phyloP scores from a whole-genome alignment of 225 moss, liverwort and hornwort genomes.

The Bryum argenteum region DNA sequence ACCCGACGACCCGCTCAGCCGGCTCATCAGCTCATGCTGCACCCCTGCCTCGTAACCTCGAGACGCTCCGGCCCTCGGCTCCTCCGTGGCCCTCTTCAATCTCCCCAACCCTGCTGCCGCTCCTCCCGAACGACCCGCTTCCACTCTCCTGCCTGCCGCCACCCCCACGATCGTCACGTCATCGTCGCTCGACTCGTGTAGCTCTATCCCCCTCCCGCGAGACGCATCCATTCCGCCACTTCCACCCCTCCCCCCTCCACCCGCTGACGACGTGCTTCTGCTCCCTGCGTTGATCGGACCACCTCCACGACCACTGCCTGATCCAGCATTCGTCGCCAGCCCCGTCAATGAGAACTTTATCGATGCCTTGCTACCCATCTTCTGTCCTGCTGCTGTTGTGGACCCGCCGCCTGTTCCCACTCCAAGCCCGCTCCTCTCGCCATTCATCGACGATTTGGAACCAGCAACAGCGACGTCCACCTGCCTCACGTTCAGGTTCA shows the following conservation, averaged over 20 bases:
- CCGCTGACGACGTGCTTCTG: not conserved
- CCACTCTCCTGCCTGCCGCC: constrained; percentile 21
- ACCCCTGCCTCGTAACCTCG: constrained; percentile 19
- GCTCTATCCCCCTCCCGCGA: constrained; percentile 32
- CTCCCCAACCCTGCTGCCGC: constrained; percentile 14
- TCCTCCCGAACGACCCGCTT: not conserved
- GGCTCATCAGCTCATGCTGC: constrained; percentile 28
- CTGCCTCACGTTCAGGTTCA: constrained; percentile 40
- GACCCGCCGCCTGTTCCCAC: constrained; percentile 10
- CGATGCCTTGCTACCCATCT: constrained; percentile 13
- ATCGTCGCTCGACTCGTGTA: constrained; percentile 52
- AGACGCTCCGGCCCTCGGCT: constrained; percentile 13
- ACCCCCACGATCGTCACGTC: constrained; percentile 47
- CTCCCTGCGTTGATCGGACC: constrained; percentile 10
- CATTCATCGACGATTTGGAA: constrained; percentile 25
- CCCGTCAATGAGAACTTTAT: constrained; percentile 9
- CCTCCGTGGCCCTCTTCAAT: constrained; percentile 25
- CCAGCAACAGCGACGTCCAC: constrained; percentile 7
- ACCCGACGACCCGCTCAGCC: constrained; percentile 26
- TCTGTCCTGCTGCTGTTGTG: not conserved
- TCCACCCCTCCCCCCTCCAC: constrained; percentile 26
- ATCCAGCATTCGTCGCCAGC: not conserved
- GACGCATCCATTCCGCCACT: constrained; percentile 1
- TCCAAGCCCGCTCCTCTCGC: constrained; percentile 29
- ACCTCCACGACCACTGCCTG: constrained; percentile 11